Conservation (phyloP, 306 rosid species). For the Castanopsis chinensis region DNA sequence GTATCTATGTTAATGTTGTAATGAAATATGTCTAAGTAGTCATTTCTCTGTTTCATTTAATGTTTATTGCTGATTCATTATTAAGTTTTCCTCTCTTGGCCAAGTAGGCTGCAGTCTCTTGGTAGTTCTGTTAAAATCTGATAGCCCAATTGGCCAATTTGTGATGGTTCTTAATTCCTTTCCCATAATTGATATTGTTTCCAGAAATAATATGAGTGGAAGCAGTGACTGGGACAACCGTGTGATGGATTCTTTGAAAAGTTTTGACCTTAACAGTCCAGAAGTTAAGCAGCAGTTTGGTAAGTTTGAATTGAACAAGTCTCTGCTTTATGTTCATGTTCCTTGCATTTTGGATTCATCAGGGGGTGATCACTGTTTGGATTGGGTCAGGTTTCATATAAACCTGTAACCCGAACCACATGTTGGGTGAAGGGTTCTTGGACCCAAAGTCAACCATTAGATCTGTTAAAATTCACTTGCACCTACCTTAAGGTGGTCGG, state of each 20-base stretch:
- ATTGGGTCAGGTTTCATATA: too few relatives aligned
- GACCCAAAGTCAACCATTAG: too few relatives aligned
- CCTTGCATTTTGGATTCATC: not conserved
- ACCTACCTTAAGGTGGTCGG: too few relatives aligned
- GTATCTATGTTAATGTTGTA: not conserved
- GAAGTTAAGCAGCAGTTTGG: constrained; percentile 98
- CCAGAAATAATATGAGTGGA: constrained; percentile 86
- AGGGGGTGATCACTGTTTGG: too few relatives aligned
- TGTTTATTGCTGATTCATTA: not conserved
- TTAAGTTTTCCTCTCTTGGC: not conserved
- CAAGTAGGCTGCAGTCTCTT: constrained; percentile 15
- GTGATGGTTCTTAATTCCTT: constrained; percentile 2
- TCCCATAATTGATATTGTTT: constrained; percentile 12
- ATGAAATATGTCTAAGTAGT: not conserved
- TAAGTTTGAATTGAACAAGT: constrained; percentile 28
- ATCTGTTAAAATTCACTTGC: too few relatives aligned
- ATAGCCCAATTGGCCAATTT: constrained; percentile 5
- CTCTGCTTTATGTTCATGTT: not conserved
- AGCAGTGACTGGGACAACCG: constrained; percentile 78
- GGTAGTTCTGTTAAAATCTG: constrained; percentile 2
- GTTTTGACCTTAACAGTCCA: constrained; percentile 93
- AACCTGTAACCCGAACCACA: too few relatives aligned
- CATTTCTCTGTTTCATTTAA: not conserved
- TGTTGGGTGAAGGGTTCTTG: too few relatives aligned
- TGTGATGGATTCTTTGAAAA: constrained; percentile 88